These are phyloP conservation scores for Venturia aucupariae DNA, from an alignment of 2,329 filamentous ascomycete species.

Conservation along the genomic window DNA sequence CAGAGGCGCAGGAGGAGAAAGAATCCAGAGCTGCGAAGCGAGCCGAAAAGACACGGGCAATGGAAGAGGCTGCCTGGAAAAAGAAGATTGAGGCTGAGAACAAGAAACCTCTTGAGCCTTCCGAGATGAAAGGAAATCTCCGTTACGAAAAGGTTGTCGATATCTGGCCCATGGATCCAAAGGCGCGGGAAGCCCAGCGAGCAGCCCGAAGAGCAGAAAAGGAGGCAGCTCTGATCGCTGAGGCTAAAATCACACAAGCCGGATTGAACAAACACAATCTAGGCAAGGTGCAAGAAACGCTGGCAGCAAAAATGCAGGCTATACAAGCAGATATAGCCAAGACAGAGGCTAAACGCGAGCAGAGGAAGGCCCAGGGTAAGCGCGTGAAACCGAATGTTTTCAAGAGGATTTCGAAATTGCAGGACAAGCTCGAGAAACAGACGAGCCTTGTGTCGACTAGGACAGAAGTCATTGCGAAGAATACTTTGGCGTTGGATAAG, in stretches of 20 bases:
- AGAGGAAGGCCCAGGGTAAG: background rate
- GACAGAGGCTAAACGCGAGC: background rate
- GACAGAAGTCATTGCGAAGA: background rate
- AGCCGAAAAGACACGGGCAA: background rate
- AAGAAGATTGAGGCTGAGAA: background rate
- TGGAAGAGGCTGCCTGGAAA: background rate
- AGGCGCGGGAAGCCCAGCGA: background rate
- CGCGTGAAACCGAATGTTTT: background rate
- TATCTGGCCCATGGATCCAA: background rate
- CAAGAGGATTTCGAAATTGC: background rate
- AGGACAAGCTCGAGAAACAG: background rate
- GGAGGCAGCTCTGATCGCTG: background rate
- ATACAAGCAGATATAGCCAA: background rate
- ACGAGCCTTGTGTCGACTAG: background rate
- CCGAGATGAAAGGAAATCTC: background rate
- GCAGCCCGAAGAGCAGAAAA: background rate
- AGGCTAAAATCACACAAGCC: background rate
- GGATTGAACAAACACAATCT: background rate
- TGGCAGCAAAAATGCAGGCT: background rate
- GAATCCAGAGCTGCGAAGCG: background rate
- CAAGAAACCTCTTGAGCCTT: background rate
- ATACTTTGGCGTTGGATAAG: background rate
- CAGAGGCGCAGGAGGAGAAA: background rate
- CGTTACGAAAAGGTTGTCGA: slow-evolving; percentile 2
- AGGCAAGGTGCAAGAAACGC: background rate